Percentiles rank a stretch among this genome's conserved stretches.
Evolutionary conservation across 148 eudicot species (phyloP).

Genomic region (Agrostemma githago): DNA sequence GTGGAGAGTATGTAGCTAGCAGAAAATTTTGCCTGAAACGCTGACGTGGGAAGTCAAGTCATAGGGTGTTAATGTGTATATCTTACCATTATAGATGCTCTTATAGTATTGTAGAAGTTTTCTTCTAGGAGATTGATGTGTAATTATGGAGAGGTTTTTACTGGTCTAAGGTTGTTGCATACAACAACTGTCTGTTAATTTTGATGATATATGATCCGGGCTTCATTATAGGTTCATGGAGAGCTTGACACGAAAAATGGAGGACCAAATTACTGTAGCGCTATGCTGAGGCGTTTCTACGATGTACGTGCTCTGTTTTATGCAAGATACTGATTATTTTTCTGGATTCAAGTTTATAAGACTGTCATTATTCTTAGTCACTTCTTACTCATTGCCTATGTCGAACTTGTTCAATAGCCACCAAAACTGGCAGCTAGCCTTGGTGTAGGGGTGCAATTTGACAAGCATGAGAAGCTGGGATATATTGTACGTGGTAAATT

Average conservation of each 20-base stretch:
- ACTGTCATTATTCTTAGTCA: neutral
- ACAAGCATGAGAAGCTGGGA: slow-evolving; percentile 47
- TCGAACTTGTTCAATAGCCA: slow-evolving; percentile 8
- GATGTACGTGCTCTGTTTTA: slow-evolving; percentile 40
- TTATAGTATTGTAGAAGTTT: neutral
- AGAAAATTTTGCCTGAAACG: neutral
- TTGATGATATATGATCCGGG: neutral
- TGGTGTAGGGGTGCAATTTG: slow-evolving; percentile 60
- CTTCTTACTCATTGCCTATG: neutral
- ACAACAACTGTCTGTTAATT: neutral
- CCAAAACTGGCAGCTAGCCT: slow-evolving; percentile 50
- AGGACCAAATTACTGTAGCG: slow-evolving; percentile 46
- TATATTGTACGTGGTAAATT: slow-evolving; percentile 60
- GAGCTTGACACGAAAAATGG: slow-evolving; percentile 80
- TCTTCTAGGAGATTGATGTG: neutral
- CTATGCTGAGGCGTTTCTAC: slow-evolving; percentile 52
- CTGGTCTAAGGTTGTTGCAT: neutral
- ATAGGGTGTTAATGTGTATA: neutral
- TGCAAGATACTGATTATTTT: neutral
- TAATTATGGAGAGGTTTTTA: neutral
- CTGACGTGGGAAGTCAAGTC: neutral
- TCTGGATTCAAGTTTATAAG: neutral
- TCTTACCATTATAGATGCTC: neutral
- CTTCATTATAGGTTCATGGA: slow-evolving; percentile 48
- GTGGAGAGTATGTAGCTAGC: neutral